Evolutionary conservation across 73 alveolate species (phyloP).

Genomic region (Effrenium voratum): DNA sequence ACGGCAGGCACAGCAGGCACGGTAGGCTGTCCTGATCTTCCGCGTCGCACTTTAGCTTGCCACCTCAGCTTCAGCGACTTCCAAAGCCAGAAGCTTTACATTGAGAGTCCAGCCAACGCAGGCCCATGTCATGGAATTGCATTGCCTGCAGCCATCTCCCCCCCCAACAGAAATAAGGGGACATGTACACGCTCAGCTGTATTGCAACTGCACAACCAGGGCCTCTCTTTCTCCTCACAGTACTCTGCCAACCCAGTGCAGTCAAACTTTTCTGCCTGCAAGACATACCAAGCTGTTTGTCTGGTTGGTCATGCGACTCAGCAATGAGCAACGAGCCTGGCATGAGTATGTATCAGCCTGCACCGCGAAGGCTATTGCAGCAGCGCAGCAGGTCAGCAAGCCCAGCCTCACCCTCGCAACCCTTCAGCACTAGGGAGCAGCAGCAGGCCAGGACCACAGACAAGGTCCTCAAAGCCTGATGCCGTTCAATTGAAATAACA

Average conservation of each 20-base stretch:
- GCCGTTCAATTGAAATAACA: not conserved
- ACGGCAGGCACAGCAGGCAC: no score
- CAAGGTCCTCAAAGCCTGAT: not conserved
- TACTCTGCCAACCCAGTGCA: slow-evolving; percentile 11
- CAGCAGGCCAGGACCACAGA: not conserved
- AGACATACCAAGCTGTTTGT: not conserved
- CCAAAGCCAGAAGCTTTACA: not conserved
- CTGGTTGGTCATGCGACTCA: not conserved
- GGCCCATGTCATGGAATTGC: slow-evolving; percentile 6
- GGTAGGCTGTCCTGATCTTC: slow-evolving; percentile 52
- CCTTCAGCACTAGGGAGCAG: slow-evolving; percentile 18
- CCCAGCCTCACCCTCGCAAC: slow-evolving; percentile 27
- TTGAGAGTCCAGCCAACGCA: not conserved
- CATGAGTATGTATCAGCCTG: slow-evolving; percentile 35
- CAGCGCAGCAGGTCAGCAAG: not conserved
- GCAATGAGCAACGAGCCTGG: not conserved
- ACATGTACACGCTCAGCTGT: not conserved
- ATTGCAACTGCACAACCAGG: not conserved
- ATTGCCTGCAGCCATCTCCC: not conserved
- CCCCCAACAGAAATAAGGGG: no score
- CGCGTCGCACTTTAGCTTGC: slow-evolving; percentile 1
- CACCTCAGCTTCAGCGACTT: not conserved
- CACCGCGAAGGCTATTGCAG: not conserved
- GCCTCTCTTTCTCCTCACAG: slow-evolving; percentile 61
- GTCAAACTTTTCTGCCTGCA: slow-evolving; percentile 6